phyloP scores from a whole-genome alignment of 2,329 filamentous ascomycete species.

The Chalara sp. region DNA sequence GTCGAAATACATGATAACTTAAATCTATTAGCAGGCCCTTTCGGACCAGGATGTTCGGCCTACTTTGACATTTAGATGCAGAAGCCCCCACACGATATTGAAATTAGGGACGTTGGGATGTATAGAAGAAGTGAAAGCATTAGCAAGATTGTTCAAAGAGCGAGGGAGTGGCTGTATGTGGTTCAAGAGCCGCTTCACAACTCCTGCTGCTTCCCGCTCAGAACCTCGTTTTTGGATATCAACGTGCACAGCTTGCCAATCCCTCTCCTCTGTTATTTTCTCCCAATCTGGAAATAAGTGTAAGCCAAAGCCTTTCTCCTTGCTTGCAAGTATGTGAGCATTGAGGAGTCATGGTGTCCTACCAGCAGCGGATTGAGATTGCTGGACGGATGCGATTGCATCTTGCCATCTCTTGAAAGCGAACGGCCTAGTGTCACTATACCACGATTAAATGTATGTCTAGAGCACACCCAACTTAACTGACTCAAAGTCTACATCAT shows the following conservation, averaged over 20 bases:
- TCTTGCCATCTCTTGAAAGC: constrained; percentile 9
- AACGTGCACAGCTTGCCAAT: constrained; percentile 11
- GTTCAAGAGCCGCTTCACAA: constrained; percentile 5
- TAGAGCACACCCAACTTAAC: background rate
- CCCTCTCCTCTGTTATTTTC: background rate
- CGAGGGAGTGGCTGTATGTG: constrained; percentile 10
- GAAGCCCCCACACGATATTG: constrained; percentile 12
- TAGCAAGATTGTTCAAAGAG: constrained; percentile 5
- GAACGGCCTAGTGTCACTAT: constrained; percentile 12
- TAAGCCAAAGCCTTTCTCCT: too few species aligned
- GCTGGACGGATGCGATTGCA: constrained; percentile 6
- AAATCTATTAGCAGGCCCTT: too few species aligned
- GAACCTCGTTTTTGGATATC: constrained; percentile 5
- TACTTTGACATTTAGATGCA: constrained; percentile 13
- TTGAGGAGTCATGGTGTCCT: background rate
- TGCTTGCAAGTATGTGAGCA: too few species aligned
- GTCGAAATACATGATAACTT: constrained; percentile 10
- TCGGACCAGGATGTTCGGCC: background rate
- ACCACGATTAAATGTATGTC: background rate
- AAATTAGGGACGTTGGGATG: constrained; percentile 6
- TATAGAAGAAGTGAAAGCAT: constrained; percentile 2
- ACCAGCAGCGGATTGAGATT: constrained; percentile 2
- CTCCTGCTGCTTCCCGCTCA: constrained; percentile 3
- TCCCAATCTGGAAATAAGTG: constrained; percentile 1
- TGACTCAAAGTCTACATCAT: constrained; percentile 14